A percentile compares a stretch with the other conserved stretches of the same genome.
These are phyloP conservation scores for Dendrocalamus latiflorus DNA, from an alignment of 202 grass and related monocot genomes.

Conservation along the genomic window DNA sequence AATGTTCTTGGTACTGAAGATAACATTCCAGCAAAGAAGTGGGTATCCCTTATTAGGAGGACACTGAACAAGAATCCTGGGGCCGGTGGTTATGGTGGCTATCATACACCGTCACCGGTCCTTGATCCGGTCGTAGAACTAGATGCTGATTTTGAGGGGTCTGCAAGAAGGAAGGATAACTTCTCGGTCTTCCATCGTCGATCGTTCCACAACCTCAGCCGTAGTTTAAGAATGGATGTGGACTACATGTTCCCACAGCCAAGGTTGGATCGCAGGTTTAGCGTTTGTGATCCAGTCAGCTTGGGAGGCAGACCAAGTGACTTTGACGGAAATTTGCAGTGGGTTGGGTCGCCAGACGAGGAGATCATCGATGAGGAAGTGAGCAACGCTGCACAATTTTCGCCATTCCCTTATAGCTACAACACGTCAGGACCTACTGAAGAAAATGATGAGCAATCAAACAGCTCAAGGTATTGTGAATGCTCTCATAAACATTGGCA, in stretches of 20 bases:
- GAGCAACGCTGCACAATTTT: conserved; percentile 24
- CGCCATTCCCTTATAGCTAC: conserved; percentile 43
- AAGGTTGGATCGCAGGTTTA: conserved; percentile 71
- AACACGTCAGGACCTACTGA: conserved; percentile 27
- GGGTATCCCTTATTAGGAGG: conserved; percentile 70
- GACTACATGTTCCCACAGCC: conserved; percentile 48
- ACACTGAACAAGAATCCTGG: conserved; percentile 68
- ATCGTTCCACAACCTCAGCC: conserved; percentile 77
- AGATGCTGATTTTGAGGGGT: conserved; percentile 80
- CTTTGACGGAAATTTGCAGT: conserved; percentile 56
- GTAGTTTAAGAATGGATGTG: conserved; percentile 68
- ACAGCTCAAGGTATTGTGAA: conserved; percentile 51
- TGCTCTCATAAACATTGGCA: conserved; percentile 3
- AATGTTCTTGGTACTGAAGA: conserved; percentile 87
- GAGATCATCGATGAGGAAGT: conserved; percentile 50
- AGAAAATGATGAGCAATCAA: conserved; percentile 43
- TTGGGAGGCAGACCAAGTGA: conserved; percentile 60
- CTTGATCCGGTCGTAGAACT: conserved; percentile 67
- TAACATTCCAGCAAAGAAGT: conserved; percentile 81
- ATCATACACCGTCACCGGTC: conserved; percentile 51
- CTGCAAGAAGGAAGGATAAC: conserved; percentile 50
- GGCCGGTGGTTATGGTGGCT: conserved; percentile 37
- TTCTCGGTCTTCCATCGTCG: conserved; percentile 61
- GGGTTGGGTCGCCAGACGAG: conserved; percentile 54
- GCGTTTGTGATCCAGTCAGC: conserved; percentile 63